phyloP scores from a whole-genome alignment of 2,329 filamentous ascomycete genomes.

The Ophiocordyceps camponoti-floridani region DNA sequence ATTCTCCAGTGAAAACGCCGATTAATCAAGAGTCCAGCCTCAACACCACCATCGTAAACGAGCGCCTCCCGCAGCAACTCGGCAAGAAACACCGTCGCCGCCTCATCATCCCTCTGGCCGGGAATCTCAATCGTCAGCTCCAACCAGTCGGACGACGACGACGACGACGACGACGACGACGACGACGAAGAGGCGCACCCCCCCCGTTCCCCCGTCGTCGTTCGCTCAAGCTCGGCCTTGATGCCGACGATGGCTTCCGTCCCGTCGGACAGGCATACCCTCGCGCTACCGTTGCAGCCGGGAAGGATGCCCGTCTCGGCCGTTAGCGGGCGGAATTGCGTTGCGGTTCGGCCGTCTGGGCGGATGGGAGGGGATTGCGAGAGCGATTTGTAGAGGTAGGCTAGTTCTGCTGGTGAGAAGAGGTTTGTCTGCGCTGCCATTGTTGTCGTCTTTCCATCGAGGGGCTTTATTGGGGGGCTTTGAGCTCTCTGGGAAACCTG shows the following conservation, averaged over 20 bases:
- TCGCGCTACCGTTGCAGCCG: slow-evolving; percentile 76
- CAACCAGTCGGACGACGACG: slow-evolving; percentile 50
- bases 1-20: slow-evolving; percentile 88
- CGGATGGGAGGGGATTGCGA: slow-evolving; percentile 68
- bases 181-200: too few species aligned
- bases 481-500: background rate
- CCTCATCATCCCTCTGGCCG: slow-evolving; percentile 78
- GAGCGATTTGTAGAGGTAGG: slow-evolving; percentile 83
- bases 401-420: slow-evolving; percentile 88
- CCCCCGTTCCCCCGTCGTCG: too few species aligned
- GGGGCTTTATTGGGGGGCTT: too few species aligned
- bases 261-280: slow-evolving; percentile 86
- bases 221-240: slow-evolving; percentile 84
- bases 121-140: slow-evolving; percentile 87
- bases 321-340: slow-evolving; percentile 76
- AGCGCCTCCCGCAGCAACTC: slow-evolving; percentile 82
- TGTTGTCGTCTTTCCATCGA: slow-evolving; percentile 1
- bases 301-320: slow-evolving; percentile 86
- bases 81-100: slow-evolving; percentile 68
- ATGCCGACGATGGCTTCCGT: slow-evolving; percentile 92
- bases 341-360: slow-evolving; percentile 65
- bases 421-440: slow-evolving; percentile 56
- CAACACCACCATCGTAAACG: slow-evolving; percentile 51
- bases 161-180: slow-evolving; percentile 16
- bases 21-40: slow-evolving; percentile 70